Conservation (phyloP, 225 moss, liverwort and hornwort genomes). For the Antitrichia curtipendula region DNA sequence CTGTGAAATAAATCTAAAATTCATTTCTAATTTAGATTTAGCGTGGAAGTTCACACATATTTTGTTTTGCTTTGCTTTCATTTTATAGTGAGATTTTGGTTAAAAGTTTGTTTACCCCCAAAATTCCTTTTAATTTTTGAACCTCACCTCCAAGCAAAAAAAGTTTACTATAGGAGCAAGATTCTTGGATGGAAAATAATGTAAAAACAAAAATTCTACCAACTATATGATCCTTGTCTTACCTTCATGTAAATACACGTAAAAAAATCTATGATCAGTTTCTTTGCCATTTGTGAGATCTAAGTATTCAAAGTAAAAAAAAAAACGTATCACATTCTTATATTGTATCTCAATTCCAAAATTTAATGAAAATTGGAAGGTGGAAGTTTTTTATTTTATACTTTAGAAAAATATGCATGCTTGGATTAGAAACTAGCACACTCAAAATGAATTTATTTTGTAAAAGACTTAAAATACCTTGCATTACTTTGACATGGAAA, state of each 20-base stretch:
- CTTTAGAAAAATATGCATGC: too few relatives aligned
- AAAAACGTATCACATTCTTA: too few relatives aligned
- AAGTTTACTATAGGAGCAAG: accelerated
- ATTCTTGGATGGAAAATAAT: background rate
- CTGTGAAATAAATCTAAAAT: background rate
- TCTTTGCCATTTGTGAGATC: background rate
- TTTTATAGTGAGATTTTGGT: background rate
- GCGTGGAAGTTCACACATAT: accelerated
- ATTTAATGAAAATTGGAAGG: background rate
- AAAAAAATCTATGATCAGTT: accelerated
- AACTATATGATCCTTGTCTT: background rate
- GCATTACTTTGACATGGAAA: too few relatives aligned
- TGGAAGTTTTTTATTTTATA: too few relatives aligned
- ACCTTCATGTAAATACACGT: background rate
- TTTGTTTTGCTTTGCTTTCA: background rate
- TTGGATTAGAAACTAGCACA: too few relatives aligned
- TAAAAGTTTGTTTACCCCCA: accelerated
- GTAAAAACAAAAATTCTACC: background rate
- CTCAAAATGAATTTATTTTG: too few relatives aligned
- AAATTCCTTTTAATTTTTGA: background rate
- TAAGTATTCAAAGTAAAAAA: too few relatives aligned
- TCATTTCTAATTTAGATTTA: background rate
- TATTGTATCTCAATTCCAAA: background rate
- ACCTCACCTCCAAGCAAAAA: accelerated
- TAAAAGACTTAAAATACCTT: too few relatives aligned